These are phyloP conservation scores for Phytophthora vignae DNA, from an alignment of 352 stramenopile genomes.

Conservation along the genomic window DNA sequence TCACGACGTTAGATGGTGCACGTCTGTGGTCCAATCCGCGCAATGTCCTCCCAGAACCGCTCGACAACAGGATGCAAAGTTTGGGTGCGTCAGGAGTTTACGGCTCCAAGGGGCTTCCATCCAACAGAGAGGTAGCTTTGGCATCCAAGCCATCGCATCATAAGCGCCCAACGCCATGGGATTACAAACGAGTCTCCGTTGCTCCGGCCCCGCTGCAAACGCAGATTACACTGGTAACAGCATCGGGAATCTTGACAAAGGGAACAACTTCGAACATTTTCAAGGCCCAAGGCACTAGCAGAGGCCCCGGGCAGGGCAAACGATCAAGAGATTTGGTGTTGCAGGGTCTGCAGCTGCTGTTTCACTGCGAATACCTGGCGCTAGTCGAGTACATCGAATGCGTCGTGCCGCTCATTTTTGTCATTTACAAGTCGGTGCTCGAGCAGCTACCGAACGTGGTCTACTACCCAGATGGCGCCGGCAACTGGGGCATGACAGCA, in stretches of 20 bases:
- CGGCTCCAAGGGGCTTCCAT: conserved; percentile 7
- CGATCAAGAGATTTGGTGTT: conserved; percentile 24
- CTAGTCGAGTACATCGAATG: conserved; percentile 54
- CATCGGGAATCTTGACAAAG: not conserved
- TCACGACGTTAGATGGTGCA: conserved; percentile 1
- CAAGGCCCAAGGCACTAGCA: not conserved
- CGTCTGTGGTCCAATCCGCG: conserved; percentile 21
- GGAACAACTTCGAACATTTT: not conserved
- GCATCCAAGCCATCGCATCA: not conserved
- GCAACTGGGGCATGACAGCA: conserved; percentile 14
- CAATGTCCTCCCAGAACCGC: conserved; percentile 11
- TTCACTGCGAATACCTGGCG: conserved; percentile 43
- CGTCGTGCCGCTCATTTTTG: conserved; percentile 46
- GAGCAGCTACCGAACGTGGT: conserved; percentile 43
- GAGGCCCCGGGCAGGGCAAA: not conserved
- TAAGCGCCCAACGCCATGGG: not conserved
- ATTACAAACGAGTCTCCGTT: conserved; percentile 4
- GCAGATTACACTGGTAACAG: not conserved
- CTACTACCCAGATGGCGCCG: conserved; percentile 35
- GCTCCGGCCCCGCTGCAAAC: conserved; percentile 10
- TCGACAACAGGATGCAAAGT: conserved; percentile 14
- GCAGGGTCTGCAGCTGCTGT: conserved; percentile 40
- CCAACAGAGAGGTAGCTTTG: conserved; percentile 12
- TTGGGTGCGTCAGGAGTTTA: conserved; percentile 17
- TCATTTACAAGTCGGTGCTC: conserved; percentile 43